Percentiles rank a stretch among this genome's conserved stretches.
Conservation (phyloP, 208 protist genomes). For the Cochliopodium minus region DNA sequence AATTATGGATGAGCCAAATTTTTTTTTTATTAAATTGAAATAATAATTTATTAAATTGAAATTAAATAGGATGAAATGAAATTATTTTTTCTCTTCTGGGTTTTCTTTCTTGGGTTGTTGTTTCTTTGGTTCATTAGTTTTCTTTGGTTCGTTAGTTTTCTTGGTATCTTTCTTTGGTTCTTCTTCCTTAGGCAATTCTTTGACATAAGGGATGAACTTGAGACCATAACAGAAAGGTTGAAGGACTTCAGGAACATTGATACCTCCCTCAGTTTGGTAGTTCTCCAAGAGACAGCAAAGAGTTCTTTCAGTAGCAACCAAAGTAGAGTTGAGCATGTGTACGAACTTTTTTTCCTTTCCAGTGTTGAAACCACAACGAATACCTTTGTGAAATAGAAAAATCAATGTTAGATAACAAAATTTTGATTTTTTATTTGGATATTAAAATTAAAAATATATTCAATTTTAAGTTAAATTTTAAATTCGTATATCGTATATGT, state of each 20-base stretch:
- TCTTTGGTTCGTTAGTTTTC: too few species aligned
- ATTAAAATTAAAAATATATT: slow-evolving; percentile 1
- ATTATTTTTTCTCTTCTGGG: too few species aligned
- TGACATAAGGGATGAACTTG: slow-evolving; percentile 40
- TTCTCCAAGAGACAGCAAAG: slow-evolving; percentile 99
- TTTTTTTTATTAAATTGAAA: too few species aligned
- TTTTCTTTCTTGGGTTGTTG: too few species aligned
- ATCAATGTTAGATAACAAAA: too few species aligned
- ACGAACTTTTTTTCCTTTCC: slow-evolving; percentile 82
- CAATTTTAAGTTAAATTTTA: neutral
- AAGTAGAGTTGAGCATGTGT: slow-evolving; percentile 98
- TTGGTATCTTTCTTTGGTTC: too few species aligned
- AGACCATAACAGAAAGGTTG: slow-evolving; percentile 46
- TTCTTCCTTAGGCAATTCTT: too few species aligned
- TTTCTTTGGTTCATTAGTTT: too few species aligned
- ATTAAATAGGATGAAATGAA: too few species aligned
- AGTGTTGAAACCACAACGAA: too few species aligned
- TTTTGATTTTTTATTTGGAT: neutral
- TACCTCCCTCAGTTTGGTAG: slow-evolving; percentile 86
- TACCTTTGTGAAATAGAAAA: neutral
- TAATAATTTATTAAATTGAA: too few species aligned
- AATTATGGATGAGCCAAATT: too few species aligned
- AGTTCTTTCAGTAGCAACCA: slow-evolving; percentile 89
- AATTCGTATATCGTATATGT: slow-evolving; percentile 30
- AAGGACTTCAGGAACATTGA: slow-evolving; percentile 69